Evolutionary conservation across 257 asterid species (phyloP), one percentile per base, ranked within the genome.

Genomic region (Voacanga thouarsii): DNA sequence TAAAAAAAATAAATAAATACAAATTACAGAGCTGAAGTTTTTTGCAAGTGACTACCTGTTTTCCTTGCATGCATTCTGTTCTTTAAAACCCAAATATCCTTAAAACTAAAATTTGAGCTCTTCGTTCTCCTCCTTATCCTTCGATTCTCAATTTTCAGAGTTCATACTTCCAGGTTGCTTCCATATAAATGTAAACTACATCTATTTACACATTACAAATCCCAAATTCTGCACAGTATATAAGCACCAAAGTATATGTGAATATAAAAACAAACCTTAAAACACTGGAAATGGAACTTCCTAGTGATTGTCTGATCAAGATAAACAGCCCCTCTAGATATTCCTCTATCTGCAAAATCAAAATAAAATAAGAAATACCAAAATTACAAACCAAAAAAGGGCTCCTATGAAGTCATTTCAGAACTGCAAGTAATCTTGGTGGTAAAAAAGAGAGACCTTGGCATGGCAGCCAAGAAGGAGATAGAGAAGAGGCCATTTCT

Each of bases 261-360:
- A 43, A 28, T 10, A 41, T 15, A 14, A 30, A 57, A 66, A 73
- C 51, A 33, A 19, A 81, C 87, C 84, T 80, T 74, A 4, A 72
- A 53, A 47, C 44, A 51, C 3, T 68, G 79, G 70, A 71, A 77
- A 55, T 45, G 73, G 26, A 71, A 26, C 26, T 24, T 69, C 64
- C 56, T 80, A 60, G 79, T 53, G 15, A 56, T 41, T 24, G 73
- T 21, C 41, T 79, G 78, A 59, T 75, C 80, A 67, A 50, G 56
- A 75, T 57, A 49, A 66, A 65, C 75, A 28, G 60, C 39, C 12
- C 57, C 53, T 51, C 79, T 72, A 57, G 78, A 71, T 68, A 72
- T 60, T 60, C 82, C 86, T 76, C 81, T 76, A 73, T 83, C 86
- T 83, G 82, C 77, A 80, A 73, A 69, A 59, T 67, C 50, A 12